A percentile compares a stretch with the other conserved stretches of the same genome.
Evolutionary conservation across 768 basidiomycete genomes (phyloP).

Genomic region (Suillus bovinus): DNA sequence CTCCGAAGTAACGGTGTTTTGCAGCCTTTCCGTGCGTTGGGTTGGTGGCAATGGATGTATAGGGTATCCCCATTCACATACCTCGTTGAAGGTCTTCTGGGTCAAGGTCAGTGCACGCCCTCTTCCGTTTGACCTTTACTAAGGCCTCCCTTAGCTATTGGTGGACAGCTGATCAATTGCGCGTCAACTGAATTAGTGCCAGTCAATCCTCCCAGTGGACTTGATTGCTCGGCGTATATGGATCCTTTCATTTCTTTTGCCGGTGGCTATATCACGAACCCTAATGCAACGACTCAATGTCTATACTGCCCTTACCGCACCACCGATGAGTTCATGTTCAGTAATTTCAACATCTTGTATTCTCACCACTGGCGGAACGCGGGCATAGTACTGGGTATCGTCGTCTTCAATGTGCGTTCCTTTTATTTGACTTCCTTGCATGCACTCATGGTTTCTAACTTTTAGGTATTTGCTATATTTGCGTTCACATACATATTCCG

Average conservation of each 20-base stretch:
- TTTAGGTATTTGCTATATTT: constrained; percentile 1
- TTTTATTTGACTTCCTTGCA: not conserved
- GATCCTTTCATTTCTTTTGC: constrained; percentile 44
- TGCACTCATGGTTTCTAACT: not conserved
- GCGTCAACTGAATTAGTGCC: constrained; percentile 50
- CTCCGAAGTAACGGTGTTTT: constrained; percentile 45
- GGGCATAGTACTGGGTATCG: constrained; percentile 50
- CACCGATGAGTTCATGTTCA: constrained; percentile 46
- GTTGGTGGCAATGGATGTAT: constrained; percentile 39
- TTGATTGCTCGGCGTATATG: constrained; percentile 56
- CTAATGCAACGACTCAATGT: constrained; percentile 53
- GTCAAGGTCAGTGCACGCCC: constrained; percentile 21
- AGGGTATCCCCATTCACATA: constrained; percentile 52
- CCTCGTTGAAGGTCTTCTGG: constrained; percentile 44
- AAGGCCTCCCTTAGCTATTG: constrained; percentile 36
- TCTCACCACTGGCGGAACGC: constrained; percentile 54
- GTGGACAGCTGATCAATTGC: constrained; percentile 46
- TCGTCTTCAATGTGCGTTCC: constrained; percentile 48
- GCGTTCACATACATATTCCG: constrained; percentile 2
- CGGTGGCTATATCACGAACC: constrained; percentile 60
- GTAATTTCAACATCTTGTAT: constrained; percentile 62
- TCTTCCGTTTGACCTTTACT: not conserved
- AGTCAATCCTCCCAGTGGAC: constrained; percentile 52
- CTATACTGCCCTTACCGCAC: constrained; percentile 53
- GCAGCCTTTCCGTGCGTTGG: constrained; percentile 41